phyloP scores from a whole-genome alignment of 83 land plant species.

The Thuja plicata region DNA sequence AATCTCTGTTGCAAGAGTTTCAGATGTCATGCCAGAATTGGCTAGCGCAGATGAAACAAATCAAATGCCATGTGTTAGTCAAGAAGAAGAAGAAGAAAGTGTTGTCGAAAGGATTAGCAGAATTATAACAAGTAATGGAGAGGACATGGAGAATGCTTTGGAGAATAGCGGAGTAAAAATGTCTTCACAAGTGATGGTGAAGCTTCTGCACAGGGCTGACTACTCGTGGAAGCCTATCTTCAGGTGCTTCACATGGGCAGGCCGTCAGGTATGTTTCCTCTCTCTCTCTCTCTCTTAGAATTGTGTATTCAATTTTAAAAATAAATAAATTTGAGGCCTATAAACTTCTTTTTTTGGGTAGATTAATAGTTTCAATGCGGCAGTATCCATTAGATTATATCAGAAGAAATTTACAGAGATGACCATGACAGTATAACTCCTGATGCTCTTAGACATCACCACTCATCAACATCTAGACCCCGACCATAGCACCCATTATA shows the following conservation, averaged over 20 bases:
- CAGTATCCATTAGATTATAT: too few species aligned
- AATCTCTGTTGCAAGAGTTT: neutral
- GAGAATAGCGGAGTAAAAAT: neutral
- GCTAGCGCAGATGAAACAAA: neutral
- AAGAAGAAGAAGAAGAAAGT: constrained; percentile 3
- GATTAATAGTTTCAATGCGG: too few species aligned
- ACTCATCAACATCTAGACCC: too few species aligned
- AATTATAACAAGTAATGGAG: constrained; percentile 8
- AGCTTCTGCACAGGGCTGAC: constrained; percentile 2
- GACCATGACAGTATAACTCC: too few species aligned
- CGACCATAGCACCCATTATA: too few species aligned
- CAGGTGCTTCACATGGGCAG: constrained; percentile 8
- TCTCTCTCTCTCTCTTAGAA: neutral
- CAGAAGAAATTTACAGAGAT: too few species aligned
- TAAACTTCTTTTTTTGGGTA: too few species aligned
- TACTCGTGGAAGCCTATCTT: constrained; percentile 14
- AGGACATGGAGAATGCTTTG: constrained; percentile 5
- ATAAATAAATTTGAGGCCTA: too few species aligned
- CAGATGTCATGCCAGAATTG: neutral
- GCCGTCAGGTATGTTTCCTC: constrained; percentile 16
- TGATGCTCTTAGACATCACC: too few species aligned
- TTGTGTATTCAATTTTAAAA: too few species aligned
- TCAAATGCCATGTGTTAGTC: neutral
- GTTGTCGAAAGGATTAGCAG: neutral
- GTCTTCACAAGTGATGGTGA: neutral